These are phyloP conservation scores for Tilletia walkeri DNA, from an alignment of 1,284 basidiomycete species.

Conservation along the genomic window DNA sequence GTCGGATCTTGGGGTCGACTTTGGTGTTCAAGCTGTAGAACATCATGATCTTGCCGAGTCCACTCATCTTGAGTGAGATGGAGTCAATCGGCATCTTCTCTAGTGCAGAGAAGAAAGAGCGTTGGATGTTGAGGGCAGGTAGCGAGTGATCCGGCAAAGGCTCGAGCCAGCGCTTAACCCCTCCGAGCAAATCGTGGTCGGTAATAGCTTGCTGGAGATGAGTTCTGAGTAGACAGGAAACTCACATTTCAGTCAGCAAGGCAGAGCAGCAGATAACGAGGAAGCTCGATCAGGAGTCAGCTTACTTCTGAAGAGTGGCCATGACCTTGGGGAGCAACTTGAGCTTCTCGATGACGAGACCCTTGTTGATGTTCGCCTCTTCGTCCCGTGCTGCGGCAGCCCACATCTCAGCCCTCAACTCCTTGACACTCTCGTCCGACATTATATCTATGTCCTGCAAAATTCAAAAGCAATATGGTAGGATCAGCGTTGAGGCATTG, in stretches of 20 bases:
- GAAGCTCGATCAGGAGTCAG: conserved; percentile 61
- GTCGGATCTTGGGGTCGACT: conserved; percentile 75
- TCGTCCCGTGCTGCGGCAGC: conserved; percentile 81
- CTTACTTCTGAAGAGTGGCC: conserved; percentile 89
- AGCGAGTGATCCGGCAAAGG: conserved; percentile 87
- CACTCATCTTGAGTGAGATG: conserved; percentile 83
- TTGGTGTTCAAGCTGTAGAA: conserved; percentile 90
- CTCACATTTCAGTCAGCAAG: background rate
- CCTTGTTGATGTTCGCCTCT: conserved; percentile 73
- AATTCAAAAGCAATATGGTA: background rate
- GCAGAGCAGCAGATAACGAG: background rate
- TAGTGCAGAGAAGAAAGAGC: conserved; percentile 81
- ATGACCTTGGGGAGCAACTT: conserved; percentile 81
- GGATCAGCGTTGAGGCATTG: conserved; percentile 12
- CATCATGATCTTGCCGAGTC: conserved; percentile 83
- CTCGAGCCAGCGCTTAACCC: conserved; percentile 87
- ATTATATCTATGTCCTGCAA: conserved; percentile 67
- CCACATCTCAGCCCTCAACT: conserved; percentile 81
- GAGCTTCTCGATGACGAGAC: conserved; percentile 84
- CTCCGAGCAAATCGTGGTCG: conserved; percentile 90
- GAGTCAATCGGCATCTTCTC: conserved; percentile 83
- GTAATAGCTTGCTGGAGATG: conserved; percentile 87
- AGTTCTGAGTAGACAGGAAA: conserved; percentile 60
- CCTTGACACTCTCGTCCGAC: conserved; percentile 85
- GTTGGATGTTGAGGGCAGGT: conserved; percentile 92